These are phyloP conservation scores for Lachnellula arida DNA, from an alignment of 2,329 filamentous ascomycete species.

Conservation along the genomic window DNA sequence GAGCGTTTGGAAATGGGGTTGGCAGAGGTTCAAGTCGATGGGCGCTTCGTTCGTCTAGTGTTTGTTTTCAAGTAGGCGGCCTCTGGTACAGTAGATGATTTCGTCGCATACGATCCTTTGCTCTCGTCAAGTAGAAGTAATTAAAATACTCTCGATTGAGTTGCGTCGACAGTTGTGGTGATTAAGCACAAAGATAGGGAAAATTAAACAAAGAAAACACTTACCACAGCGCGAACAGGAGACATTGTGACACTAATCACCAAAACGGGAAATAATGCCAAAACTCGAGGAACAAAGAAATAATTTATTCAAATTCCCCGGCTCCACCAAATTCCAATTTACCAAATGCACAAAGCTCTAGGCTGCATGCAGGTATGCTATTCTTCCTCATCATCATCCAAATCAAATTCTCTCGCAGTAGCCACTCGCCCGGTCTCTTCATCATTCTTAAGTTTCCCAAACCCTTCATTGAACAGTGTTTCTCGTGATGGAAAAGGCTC, in stretches of 20 bases:
- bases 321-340: neutral
- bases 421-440: conserved; percentile 23
- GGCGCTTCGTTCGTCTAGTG: too few relatives aligned
- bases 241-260: neutral
- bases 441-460: conserved; percentile 31
- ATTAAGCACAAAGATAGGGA: neutral
- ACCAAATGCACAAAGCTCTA: neutral
- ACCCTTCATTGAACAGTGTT: conserved; percentile 25
- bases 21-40: too few relatives aligned
- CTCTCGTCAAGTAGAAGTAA: neutral
- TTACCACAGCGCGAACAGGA: neutral
- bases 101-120: neutral
- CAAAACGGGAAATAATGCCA: neutral
- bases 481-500: conserved; percentile 48
- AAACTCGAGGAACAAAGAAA: conserved; percentile 1
- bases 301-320: neutral
- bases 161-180: neutral
- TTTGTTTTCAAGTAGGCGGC: too few relatives aligned
- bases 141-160: neutral
- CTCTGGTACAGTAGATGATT: too few relatives aligned
- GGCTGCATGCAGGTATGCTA: neutral
- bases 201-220: neutral
- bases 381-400: conserved; percentile 19
- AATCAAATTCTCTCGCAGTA: conserved; percentile 17
- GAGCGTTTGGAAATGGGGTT: too few relatives aligned